Conservation (phyloP, 2,329 filamentous ascomycete genomes). For the Blumeria graminis region DNA sequence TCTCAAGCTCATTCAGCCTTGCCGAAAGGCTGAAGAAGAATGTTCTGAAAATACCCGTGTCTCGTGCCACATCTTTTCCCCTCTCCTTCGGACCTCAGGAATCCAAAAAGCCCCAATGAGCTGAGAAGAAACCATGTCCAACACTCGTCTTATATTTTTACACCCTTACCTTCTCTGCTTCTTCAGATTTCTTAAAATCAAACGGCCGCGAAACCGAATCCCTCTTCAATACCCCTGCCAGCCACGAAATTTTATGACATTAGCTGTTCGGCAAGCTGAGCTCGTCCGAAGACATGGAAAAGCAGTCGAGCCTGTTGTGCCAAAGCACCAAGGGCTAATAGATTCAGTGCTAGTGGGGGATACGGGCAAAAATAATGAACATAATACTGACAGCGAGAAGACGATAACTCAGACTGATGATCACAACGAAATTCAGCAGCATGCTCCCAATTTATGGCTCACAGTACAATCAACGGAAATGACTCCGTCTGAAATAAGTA, state of each 20-base stretch:
- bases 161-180: slow-evolving; percentile 42
- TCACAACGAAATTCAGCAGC: slow-evolving; percentile 4
- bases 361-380: neutral
- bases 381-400: slow-evolving; percentile 1
- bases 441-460: slow-evolving; percentile 9
- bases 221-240: slow-evolving; percentile 8
- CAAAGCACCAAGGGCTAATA: slow-evolving; percentile 3
- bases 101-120: too few species aligned
- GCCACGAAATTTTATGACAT: slow-evolving; percentile 17
- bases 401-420: neutral
- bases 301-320: slow-evolving; percentile 28
- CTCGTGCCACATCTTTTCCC: too few species aligned
- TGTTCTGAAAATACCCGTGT: too few species aligned
- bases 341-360: neutral
- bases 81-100: too few species aligned
- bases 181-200: slow-evolving; percentile 21
- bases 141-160: slow-evolving; percentile 38
- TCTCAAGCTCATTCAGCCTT: too few species aligned
- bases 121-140: slow-evolving; percentile 24
- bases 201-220: slow-evolving; percentile 12
- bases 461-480: slow-evolving; percentile 9
- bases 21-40: too few species aligned
- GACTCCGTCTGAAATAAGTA: slow-evolving; percentile 6
- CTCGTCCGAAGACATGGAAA: slow-evolving; percentile 34
- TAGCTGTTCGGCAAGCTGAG: slow-evolving; percentile 17